Evolutionary conservation across 2,329 filamentous ascomycete genomes (phyloP).

Genomic region (Colletotrichum godetiae): DNA sequence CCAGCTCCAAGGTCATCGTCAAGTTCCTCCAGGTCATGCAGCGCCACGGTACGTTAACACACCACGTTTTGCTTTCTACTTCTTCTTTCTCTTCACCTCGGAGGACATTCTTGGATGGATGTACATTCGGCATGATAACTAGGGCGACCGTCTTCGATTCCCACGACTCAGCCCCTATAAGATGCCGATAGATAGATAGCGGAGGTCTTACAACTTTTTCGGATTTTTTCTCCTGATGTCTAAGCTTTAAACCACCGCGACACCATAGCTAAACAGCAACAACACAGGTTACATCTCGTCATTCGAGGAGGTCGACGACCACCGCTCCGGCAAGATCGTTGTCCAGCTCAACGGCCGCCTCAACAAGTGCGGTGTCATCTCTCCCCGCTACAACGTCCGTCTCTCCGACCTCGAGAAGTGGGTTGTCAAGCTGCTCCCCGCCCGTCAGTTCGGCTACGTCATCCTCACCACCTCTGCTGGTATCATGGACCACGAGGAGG

Average conservation of each 20-base stretch:
- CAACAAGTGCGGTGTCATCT: constrained; percentile 99
- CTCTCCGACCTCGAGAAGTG: constrained; percentile 99
- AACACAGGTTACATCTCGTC: constrained; percentile 90
- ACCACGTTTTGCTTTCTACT: background rate
- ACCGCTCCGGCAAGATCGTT: constrained; percentile 99
- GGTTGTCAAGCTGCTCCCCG: constrained; percentile 98
- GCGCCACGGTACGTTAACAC: constrained; percentile 87
- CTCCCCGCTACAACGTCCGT: constrained; percentile 98
- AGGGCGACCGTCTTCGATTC: constrained; percentile 85
- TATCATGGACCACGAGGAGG: constrained; percentile 99
- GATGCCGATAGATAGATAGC: constrained; percentile 95
- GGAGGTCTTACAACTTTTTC: constrained; percentile 98
- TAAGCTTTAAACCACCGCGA: constrained; percentile 96
- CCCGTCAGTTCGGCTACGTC: constrained; percentile 99
- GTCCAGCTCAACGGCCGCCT: constrained; percentile 99
- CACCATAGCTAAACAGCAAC: constrained; percentile 70
- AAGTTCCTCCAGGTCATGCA: constrained; percentile 99
- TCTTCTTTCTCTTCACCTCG: constrained; percentile 21
- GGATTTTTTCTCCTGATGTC: constrained; percentile 77
- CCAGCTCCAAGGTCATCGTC: constrained; percentile 99
- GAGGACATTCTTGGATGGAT: background rate
- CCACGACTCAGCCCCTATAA: constrained; percentile 99
- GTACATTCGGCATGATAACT: constrained; percentile 98
- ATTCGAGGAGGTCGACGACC: constrained; percentile 99
- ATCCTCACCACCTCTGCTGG: constrained; percentile 83